phyloP scores from a whole-genome alignment of 1,284 basidiomycete species.

The Malassezia pachydermatis region DNA sequence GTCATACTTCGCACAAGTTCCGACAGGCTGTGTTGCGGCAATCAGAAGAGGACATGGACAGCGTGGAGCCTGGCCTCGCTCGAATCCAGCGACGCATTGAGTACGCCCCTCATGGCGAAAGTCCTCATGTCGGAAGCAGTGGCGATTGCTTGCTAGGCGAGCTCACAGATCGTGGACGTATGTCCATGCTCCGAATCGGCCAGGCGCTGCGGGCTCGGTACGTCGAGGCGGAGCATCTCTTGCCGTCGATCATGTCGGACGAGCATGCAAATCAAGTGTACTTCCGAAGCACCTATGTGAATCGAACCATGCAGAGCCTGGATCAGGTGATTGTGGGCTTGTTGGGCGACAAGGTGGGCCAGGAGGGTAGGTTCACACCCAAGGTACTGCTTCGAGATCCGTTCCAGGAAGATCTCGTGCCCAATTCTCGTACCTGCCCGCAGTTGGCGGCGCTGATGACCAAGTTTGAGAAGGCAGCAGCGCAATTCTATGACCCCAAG shows the following conservation, averaged over 20 bases:
- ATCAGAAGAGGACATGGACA: background rate
- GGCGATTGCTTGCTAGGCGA: conserved; percentile 58
- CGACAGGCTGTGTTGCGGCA: conserved; percentile 28
- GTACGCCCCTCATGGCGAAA: conserved; percentile 18
- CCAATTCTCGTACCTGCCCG: conserved; percentile 61
- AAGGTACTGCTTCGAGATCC: conserved; percentile 38
- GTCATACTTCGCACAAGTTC: conserved; percentile 35
- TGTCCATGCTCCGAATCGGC: conserved; percentile 63
- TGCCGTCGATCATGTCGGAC: conserved; percentile 23
- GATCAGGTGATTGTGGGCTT: conserved; percentile 62
- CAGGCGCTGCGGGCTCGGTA: conserved; percentile 59
- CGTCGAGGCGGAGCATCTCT: conserved; percentile 56
- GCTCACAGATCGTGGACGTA: conserved; percentile 64
- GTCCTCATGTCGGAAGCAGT: conserved; percentile 18
- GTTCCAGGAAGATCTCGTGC: conserved; percentile 63
- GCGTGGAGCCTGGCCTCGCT: background rate
- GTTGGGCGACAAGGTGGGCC: conserved; percentile 17
- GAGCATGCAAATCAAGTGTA: conserved; percentile 20
- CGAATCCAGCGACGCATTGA: conserved; percentile 28
- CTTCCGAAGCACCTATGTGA: conserved; percentile 60
- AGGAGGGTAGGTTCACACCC: conserved; percentile 20
- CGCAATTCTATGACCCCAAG: conserved; percentile 58
- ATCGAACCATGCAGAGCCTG: conserved; percentile 65
- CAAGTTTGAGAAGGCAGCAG: conserved; percentile 44
- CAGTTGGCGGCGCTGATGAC: conserved; percentile 50